Evolutionary conservation across 805 yeast genomes (phyloP).

Genomic region (Teunomyces pallodes): DNA sequence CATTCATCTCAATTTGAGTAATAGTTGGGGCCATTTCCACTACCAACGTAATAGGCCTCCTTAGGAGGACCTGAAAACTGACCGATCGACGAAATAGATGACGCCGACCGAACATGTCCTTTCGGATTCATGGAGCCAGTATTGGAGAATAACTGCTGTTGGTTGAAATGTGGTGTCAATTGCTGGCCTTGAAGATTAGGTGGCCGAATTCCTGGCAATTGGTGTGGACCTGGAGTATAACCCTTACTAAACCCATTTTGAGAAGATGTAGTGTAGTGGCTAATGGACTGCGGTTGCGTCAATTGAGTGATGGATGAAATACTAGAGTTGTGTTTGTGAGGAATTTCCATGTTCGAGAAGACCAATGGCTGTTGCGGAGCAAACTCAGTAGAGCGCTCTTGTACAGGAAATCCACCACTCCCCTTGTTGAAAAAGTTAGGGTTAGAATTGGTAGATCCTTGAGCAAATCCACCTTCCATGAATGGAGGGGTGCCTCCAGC

Average conservation of each 20-base stretch:
- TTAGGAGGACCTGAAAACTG: not conserved
- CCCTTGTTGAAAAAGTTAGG: not conserved
- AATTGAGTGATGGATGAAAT: conserved; percentile 7
- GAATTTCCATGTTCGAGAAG: conserved; percentile 1
- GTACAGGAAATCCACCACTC: not conserved
- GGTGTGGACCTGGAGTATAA: conserved; percentile 1
- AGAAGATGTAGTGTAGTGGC: conserved; percentile 6
- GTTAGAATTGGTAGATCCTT: not conserved
- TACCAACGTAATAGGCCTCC: not conserved
- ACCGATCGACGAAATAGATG: conserved; percentile 4
- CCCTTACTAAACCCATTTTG: not conserved
- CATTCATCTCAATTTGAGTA: not conserved
- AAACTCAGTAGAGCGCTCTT: not conserved
- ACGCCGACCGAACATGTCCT: conserved; percentile 4
- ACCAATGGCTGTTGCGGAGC: conserved; percentile 1
- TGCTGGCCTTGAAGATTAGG: conserved; percentile 1
- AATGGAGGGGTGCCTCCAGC: not conserved
- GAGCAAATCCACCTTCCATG: not conserved
- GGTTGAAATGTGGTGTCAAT: not conserved
- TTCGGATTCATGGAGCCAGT: not conserved
- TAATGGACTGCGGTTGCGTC: conserved; percentile 5
- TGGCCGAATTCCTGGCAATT: not conserved
- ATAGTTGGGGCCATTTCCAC: not conserved
- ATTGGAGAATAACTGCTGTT: not conserved
- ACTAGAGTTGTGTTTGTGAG: conserved; percentile 7